Evolutionary conservation across 352 stramenopile species (phyloP).

Genomic region (Globisporangium viniferum): DNA sequence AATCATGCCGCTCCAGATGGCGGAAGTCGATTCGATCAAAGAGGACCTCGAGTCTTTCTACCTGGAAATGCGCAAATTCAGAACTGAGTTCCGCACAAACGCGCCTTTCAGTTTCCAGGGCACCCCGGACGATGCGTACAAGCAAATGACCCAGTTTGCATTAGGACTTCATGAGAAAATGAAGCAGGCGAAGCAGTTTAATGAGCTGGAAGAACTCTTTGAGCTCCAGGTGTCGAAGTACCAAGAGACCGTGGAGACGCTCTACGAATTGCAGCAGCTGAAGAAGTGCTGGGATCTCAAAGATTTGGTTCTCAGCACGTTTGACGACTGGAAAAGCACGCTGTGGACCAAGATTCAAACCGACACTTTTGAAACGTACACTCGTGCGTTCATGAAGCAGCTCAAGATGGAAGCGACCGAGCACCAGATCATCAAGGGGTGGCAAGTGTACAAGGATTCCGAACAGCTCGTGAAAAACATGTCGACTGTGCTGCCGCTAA

Average conservation of each 20-base stretch:
- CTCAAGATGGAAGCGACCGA: conserved; percentile 80
- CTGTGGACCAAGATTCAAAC: conserved; percentile 82
- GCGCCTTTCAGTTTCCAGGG: conserved; percentile 94
- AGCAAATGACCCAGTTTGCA: conserved; percentile 79
- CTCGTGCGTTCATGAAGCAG: conserved; percentile 82
- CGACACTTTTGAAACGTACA: conserved; percentile 73
- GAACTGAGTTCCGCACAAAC: conserved; percentile 91
- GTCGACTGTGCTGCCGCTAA: conserved; percentile 80
- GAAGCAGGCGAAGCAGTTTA: conserved; percentile 80
- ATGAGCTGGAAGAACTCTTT: conserved; percentile 85
- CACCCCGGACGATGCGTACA: conserved; percentile 77
- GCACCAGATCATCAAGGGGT: conserved; percentile 83
- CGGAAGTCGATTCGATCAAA: conserved; percentile 93
- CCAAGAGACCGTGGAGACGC: conserved; percentile 85
- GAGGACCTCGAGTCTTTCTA: conserved; percentile 94
- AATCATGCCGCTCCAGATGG: conserved; percentile 97
- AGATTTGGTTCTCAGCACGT: conserved; percentile 73
- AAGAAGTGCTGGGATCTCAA: conserved; percentile 89
- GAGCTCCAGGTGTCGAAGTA: conserved; percentile 87
- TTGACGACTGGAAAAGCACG: conserved; percentile 85
- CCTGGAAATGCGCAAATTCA: conserved; percentile 92
- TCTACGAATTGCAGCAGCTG: conserved; percentile 84
- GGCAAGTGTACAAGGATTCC: conserved; percentile 87
- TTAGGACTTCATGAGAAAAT: conserved; percentile 71
- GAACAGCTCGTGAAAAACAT: conserved; percentile 89